These are phyloP conservation scores for Naganishia albida DNA, from an alignment of 1,284 basidiomycete species.

Conservation along the genomic window DNA sequence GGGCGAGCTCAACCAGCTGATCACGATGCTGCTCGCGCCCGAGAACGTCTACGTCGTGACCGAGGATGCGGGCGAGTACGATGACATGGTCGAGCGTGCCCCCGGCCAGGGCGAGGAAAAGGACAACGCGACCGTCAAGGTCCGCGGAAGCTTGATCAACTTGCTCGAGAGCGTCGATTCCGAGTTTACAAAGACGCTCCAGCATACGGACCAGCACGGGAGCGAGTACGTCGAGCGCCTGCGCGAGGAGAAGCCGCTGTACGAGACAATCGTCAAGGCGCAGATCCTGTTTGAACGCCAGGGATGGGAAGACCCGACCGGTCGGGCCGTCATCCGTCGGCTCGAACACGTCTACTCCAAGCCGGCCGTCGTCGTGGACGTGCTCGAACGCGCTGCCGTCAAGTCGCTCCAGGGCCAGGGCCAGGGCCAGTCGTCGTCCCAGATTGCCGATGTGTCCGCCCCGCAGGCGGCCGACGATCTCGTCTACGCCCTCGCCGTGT, in stretches of 20 bases:
- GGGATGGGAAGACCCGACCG: constrained; percentile 72
- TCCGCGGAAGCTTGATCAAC: constrained; percentile 89
- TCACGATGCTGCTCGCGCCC: constrained; percentile 66
- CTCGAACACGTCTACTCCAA: constrained; percentile 99
- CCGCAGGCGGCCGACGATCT: constrained; percentile 64
- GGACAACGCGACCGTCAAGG: constrained; percentile 52
- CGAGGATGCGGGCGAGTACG: constrained; percentile 88
- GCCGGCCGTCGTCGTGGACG: constrained; percentile 91
- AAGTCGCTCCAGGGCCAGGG: constrained; percentile 58
- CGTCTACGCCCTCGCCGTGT: constrained; percentile 84
- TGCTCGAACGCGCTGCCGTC: constrained; percentile 73
- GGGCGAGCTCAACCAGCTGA: constrained; percentile 81
- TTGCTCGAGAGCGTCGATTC: constrained; percentile 96
- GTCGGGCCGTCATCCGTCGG: constrained; percentile 88
- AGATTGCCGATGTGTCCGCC: constrained; percentile 62
- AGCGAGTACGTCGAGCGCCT: constrained; percentile 96
- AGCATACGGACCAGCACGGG: constrained; percentile 98
- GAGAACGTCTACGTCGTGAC: constrained; percentile 71
- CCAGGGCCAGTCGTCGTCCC: too few relatives aligned
- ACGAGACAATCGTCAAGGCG: constrained; percentile 87
- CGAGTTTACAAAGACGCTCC: constrained; percentile 96
- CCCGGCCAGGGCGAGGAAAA: constrained; percentile 59
- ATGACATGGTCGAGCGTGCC: constrained; percentile 81
- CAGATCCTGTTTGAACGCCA: constrained; percentile 88
- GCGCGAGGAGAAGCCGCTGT: constrained; percentile 92